Evolutionary conservation across 352 stramenopile genomes (phyloP).

Genomic region (Pythium dissotocum): DNA sequence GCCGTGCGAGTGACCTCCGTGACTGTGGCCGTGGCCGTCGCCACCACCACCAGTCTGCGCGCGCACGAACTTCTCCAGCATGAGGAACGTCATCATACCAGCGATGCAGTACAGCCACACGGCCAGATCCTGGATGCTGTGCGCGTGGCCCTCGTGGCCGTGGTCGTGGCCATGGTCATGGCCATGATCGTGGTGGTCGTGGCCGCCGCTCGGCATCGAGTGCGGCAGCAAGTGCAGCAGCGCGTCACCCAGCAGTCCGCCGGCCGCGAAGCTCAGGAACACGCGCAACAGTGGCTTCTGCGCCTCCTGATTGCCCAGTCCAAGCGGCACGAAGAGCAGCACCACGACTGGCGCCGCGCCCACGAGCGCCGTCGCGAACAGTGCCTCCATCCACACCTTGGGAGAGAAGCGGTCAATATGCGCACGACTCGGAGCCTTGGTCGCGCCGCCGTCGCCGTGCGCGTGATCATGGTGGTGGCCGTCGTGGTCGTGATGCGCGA

Average conservation of each 20-base stretch:
- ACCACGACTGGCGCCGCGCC: slow-evolving; percentile 70
- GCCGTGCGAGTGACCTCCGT: slow-evolving; percentile 35
- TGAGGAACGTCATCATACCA: slow-evolving; percentile 71
- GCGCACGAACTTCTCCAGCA: slow-evolving; percentile 84
- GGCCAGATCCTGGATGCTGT: slow-evolving; percentile 61
- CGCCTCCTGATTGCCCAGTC: slow-evolving; percentile 46
- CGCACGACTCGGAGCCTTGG: not conserved
- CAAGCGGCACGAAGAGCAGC: slow-evolving; percentile 71
- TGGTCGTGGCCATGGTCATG: slow-evolving; percentile 39
- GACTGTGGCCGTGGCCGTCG: slow-evolving; percentile 26
- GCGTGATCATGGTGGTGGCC: slow-evolving; percentile 24
- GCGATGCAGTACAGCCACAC: slow-evolving; percentile 80
- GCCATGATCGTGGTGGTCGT: slow-evolving; percentile 21
- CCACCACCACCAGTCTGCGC: slow-evolving; percentile 48
- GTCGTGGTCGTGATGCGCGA: slow-evolving; percentile 31
- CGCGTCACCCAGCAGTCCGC: slow-evolving; percentile 87
- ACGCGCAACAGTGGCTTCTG: slow-evolving; percentile 77
- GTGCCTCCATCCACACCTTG: slow-evolving; percentile 57
- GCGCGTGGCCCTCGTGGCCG: slow-evolving; percentile 45
- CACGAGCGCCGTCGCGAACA: slow-evolving; percentile 74
- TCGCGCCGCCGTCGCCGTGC: not conserved
- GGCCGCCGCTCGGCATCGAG: slow-evolving; percentile 49
- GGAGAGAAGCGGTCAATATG: slow-evolving; percentile 40
- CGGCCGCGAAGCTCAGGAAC: slow-evolving; percentile 88
- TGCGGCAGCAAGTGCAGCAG: slow-evolving; percentile 91